Conservation (phyloP, 805 yeast genomes). For the Yarrowia keelungensis region DNA sequence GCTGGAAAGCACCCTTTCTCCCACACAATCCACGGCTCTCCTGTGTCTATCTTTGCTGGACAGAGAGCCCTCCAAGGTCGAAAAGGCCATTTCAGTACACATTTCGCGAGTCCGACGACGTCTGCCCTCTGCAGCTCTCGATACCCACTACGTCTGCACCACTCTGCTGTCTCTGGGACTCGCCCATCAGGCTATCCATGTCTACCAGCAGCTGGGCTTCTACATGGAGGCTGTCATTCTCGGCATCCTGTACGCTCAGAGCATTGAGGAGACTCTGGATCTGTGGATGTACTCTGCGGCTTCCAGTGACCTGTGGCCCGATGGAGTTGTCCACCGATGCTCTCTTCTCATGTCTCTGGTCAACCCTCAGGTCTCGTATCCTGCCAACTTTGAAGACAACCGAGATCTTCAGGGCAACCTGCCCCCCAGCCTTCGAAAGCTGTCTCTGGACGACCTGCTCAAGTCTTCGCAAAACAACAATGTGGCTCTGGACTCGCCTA, state of each 20-base stretch:
- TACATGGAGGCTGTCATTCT: conserved; percentile 32
- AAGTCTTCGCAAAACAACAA: conserved; percentile 11
- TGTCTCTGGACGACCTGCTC: conserved; percentile 18
- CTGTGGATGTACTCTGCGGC: conserved; percentile 33
- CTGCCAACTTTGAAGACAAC: neutral
- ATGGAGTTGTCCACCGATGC: conserved; percentile 29
- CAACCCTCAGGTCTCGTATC: conserved; percentile 18
- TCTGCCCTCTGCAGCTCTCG: conserved; percentile 14
- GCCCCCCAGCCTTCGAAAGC: conserved; percentile 16
- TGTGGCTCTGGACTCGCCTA: conserved; percentile 17
- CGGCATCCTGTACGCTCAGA: conserved; percentile 28
- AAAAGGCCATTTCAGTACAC: conserved; percentile 10
- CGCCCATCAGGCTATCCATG: conserved; percentile 21
- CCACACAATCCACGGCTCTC: conserved; percentile 13
- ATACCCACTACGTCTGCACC: conserved; percentile 29
- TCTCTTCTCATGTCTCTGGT: conserved; percentile 29
- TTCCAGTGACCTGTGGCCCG: conserved; percentile 25
- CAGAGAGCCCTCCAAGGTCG: conserved; percentile 24
- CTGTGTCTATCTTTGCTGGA: conserved; percentile 19
- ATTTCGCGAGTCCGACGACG: conserved; percentile 7
- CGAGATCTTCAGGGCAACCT: neutral
- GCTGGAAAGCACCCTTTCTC: conserved; percentile 10
- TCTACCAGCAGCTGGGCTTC: conserved; percentile 31
- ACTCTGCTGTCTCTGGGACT: conserved; percentile 24
- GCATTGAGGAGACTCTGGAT: conserved; percentile 32